Conservation (phyloP, 2,329 filamentous ascomycete species). For the Colletotrichum spinosum region DNA sequence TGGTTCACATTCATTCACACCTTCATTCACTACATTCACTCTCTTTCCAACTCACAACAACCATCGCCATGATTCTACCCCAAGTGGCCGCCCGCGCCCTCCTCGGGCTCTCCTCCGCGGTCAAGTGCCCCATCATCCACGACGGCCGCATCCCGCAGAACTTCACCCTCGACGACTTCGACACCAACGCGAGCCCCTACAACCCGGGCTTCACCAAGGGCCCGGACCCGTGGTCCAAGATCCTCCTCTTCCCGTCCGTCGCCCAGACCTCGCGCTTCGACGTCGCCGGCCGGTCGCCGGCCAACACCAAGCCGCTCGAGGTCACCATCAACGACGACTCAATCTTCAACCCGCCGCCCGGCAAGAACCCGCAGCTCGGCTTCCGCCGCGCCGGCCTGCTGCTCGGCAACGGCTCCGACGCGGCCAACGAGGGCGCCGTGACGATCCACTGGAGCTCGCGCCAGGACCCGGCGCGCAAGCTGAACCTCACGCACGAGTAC, state of each 20-base stretch:
- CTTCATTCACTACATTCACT: constrained; percentile 13
- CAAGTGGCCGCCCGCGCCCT: constrained; percentile 16
- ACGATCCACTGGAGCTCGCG: constrained; percentile 71
- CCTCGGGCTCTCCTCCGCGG: constrained; percentile 10
- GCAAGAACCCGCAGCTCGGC: constrained; percentile 61
- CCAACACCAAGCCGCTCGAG: constrained; percentile 52
- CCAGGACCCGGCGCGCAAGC: constrained; percentile 60
- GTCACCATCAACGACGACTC: constrained; percentile 68
- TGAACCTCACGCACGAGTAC: constrained; percentile 73
- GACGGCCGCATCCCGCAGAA: constrained; percentile 58
- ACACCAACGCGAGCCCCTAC: constrained; percentile 57
- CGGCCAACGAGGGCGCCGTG: constrained; percentile 65
- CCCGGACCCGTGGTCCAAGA: constrained; percentile 60
- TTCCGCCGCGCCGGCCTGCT: constrained; percentile 53
- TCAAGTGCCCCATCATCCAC: constrained; percentile 54
- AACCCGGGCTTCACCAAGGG: constrained; percentile 65
- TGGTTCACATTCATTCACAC: not conserved
- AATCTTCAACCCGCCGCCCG: constrained; percentile 63
- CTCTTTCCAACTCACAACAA: not conserved
- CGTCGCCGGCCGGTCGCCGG: constrained; percentile 48
- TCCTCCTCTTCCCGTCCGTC: constrained; percentile 59
- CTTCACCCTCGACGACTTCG: constrained; percentile 53
- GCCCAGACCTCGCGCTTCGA: constrained; percentile 53
- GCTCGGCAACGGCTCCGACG: constrained; percentile 59
- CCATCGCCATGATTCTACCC: constrained; percentile 20